Conservation (phyloP, 2,329 filamentous ascomycete species). For the Shiraia sp. region DNA sequence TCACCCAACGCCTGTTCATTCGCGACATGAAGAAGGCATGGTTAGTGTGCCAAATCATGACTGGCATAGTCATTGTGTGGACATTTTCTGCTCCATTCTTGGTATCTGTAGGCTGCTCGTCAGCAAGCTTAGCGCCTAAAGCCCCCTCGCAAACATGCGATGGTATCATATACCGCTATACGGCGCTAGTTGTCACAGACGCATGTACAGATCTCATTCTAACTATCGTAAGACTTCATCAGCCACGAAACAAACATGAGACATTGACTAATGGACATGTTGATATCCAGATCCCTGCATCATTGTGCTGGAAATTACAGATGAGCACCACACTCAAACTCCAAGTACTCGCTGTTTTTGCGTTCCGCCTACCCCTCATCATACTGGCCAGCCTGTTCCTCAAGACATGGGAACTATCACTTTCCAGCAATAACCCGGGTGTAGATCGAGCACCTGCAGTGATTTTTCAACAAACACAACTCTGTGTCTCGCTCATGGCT, state of each 20-base stretch:
- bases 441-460: slow-evolving; percentile 19
- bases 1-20: slow-evolving; percentile 34
- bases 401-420: slow-evolving; percentile 12
- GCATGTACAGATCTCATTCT: slow-evolving; percentile 27
- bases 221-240: slow-evolving; percentile 4
- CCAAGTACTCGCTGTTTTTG: slow-evolving; percentile 32
- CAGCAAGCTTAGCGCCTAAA: slow-evolving; percentile 16
- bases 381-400: slow-evolving; percentile 16
- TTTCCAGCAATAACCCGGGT: slow-evolving; percentile 19
- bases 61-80: slow-evolving; percentile 20
- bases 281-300: slow-evolving; percentile 15
- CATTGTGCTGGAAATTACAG: slow-evolving; percentile 29
- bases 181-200: slow-evolving; percentile 22
- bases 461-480: slow-evolving; percentile 24
- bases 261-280: no score
- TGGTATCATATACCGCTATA: slow-evolving; percentile 19
- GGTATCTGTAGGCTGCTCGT: slow-evolving; percentile 27
- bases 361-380: slow-evolving; percentile 24
- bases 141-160: slow-evolving; percentile 15
- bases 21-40: slow-evolving; percentile 29
- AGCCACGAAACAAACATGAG: no score
- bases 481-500: slow-evolving; percentile 29
- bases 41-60: slow-evolving; percentile 26
- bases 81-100: slow-evolving; percentile 21
- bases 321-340: slow-evolving; percentile 30